phyloP scores from a whole-genome alignment of 352 stramenopile species.

The Globisporangium cederbergense region DNA sequence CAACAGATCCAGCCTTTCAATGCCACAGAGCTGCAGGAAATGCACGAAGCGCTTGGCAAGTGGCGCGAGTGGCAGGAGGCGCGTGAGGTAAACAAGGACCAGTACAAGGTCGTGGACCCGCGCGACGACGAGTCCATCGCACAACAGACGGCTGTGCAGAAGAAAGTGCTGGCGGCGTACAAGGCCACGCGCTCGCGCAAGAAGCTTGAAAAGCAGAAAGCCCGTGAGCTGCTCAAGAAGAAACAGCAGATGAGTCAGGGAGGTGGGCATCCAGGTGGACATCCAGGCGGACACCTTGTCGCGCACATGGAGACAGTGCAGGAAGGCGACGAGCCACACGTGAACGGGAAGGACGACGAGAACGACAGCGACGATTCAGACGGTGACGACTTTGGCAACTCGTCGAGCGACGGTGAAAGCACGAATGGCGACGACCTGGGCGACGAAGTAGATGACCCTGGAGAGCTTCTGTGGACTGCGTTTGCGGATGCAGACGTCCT shows the following conservation, averaged over 20 bases:
- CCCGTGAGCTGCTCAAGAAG: conserved; percentile 36
- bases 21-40: conserved; percentile 26
- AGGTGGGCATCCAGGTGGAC: conserved; percentile 11
- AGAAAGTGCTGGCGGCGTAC: conserved; percentile 63
- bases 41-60: conserved; percentile 32
- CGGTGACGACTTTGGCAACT: conserved; percentile 40
- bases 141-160: conserved; percentile 50
- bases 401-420: conserved; percentile 46
- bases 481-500: conserved; percentile 50
- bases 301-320: conserved; percentile 64
- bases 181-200: conserved; percentile 60
- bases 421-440: conserved; percentile 29
- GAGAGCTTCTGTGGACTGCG: conserved; percentile 60
- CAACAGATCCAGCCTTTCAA: conserved; percentile 42
- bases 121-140: conserved; percentile 45
- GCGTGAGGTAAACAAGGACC: conserved; percentile 59
- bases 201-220: conserved; percentile 58
- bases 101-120: conserved; percentile 62
- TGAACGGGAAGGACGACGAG: conserved; percentile 24
- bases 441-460: conserved; percentile 53
- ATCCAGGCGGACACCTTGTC: conserved; percentile 8
- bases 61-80: conserved; percentile 52
- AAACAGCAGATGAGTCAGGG: conserved; percentile 21
- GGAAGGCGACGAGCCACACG: conserved; percentile 39
- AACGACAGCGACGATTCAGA: conserved; percentile 21